Evolutionary conservation across 75 land plant species (phyloP), one percentile per base, ranked within the genome.

Genomic region (Azolla pinnata): DNA sequence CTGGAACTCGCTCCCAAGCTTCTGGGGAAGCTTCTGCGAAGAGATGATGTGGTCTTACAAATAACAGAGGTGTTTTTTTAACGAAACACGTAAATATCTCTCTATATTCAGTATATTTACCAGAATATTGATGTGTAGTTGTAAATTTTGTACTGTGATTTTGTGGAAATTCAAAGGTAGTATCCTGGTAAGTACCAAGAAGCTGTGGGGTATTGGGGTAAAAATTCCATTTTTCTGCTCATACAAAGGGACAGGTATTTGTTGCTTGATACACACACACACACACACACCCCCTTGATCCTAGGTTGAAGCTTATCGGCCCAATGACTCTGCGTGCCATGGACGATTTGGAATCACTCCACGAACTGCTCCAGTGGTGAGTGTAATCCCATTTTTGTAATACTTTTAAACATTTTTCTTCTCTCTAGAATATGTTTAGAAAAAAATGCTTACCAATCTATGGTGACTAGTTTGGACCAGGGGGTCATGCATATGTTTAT

Each of bases 21-120:
- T 42, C 85, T 95, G 1, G 98, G 98, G 12, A 92, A 88, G 83
- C 66, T 74, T 29, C 69, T 92, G 9, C 75, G 85, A 28, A 68
- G 82, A 63, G 98, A 88, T 30, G 96, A 95, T 34, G 96, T 95
- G 31, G 76, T 95, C 54, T 70, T 95, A 45, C 96, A 71, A 62
- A 95, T 95, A 45, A 95, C 99, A 0, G 99, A 95, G 90, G 99
- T 95, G n/a, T 17, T n/a, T n/a, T n/a, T n/a, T n/a, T n/a, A n/a
- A n/a, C n/a, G n/a, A n/a, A n/a, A n/a, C n/a, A n/a, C n/a, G n/a
- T n/a, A n/a, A n/a, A n/a, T n/a, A n/a, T n/a, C n/a, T n/a, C n/a
- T n/a, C n/a, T n/a, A n/a, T n/a, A n/a, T n/a, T n/a, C n/a, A n/a
- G n/a, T n/a, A n/a, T n/a, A n/a, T n/a, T n/a, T n/a, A n/a, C n/a